Evolutionary conservation across 1,284 basidiomycete species (phyloP).

Genomic region (Pyrrhoderma lamaoense): DNA sequence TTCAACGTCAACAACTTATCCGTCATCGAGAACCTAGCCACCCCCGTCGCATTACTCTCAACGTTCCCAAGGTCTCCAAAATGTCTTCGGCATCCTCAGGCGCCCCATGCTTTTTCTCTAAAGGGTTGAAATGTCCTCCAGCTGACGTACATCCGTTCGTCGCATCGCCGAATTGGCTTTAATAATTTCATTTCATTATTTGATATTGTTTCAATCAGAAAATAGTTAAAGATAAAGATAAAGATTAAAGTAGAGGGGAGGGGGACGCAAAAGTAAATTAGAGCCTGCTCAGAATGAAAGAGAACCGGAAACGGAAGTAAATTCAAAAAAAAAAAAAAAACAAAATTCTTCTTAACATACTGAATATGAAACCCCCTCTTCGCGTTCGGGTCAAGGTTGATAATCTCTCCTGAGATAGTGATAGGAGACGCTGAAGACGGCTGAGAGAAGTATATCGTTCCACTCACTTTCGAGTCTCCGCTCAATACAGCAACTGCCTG

Average conservation of each 20-base stretch:
- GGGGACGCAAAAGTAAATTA: too few relatives aligned
- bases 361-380: slow-evolving; percentile 74
- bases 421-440: slow-evolving; percentile 44
- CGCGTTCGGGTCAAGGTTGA: slow-evolving; percentile 51
- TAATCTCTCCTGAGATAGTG: slow-evolving; percentile 54
- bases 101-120: slow-evolving; percentile 57
- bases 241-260: too few relatives aligned
- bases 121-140: slow-evolving; percentile 74
- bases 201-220: background rate
- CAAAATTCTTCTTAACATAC: slow-evolving; percentile 34
- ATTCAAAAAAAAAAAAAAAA: too few relatives aligned
- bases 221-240: background rate
- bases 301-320: background rate
- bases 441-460: slow-evolving; percentile 64
- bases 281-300: too few relatives aligned
- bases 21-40: slow-evolving; percentile 48
- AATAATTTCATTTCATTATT: too few relatives aligned
- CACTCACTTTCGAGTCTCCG: slow-evolving; percentile 53
- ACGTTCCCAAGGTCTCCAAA: slow-evolving; percentile 79
- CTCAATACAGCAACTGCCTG: slow-evolving; percentile 64
- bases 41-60: slow-evolving; percentile 50
- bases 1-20: slow-evolving; percentile 63
- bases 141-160: slow-evolving; percentile 63
- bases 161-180: slow-evolving; percentile 62
- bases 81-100: slow-evolving; percentile 54